Base-by-base conservation (phyloP, 2,329 filamentous ascomycete genomes). In the Cylindrodendrum hubeiense region DNA sequence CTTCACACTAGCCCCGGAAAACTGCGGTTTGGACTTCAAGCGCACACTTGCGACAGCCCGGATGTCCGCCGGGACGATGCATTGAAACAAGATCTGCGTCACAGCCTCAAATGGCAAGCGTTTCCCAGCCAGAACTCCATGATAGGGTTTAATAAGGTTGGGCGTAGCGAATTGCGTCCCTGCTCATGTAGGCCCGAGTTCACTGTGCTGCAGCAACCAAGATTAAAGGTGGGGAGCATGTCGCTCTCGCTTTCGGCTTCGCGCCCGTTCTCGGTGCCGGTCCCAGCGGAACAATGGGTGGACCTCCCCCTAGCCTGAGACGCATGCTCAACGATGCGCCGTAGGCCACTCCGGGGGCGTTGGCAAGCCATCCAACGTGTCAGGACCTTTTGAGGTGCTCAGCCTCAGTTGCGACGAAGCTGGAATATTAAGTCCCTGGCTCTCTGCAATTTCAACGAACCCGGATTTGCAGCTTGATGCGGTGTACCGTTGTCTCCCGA, bases 221-320 rank as follows among this genome's bases (percentile, higher is more conserved):
- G 28, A 44, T 44, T 44, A 26, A 26, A 15, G 10, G 30, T 17
- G 30, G 24, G 15, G 10, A 37, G 39, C 30, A 0, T 33, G 12
- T 60, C 58, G 52, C 44, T 53, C 49, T 52, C 65, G 61, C 21
- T 64, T 33, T 63, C 56, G 65, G 12, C 50, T 34, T 65, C 65
- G 65, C 39, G 65, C 34, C 43, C 63, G 63, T 26, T 49, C 44
- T 66, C 43, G 52, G n/a, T 50, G 24, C 50, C 50, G 50, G 33
- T 54, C 13, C 15, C 1, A 3, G 17, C n/a, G 5, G 22, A 24
- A 15, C 17, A 33, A 21, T 24, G 5, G 5, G 28, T 21, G 26
- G n/a, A 10, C 26, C 33, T 21, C 3, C 22, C 44, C 28, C 24
- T 7, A 7, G 15, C 30, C 9, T 26, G 13, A 30, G n/a, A 43